Base-by-base conservation (phyloP, 192 early-diverging fungal genomes). In the Coemansia sp. region DNA sequence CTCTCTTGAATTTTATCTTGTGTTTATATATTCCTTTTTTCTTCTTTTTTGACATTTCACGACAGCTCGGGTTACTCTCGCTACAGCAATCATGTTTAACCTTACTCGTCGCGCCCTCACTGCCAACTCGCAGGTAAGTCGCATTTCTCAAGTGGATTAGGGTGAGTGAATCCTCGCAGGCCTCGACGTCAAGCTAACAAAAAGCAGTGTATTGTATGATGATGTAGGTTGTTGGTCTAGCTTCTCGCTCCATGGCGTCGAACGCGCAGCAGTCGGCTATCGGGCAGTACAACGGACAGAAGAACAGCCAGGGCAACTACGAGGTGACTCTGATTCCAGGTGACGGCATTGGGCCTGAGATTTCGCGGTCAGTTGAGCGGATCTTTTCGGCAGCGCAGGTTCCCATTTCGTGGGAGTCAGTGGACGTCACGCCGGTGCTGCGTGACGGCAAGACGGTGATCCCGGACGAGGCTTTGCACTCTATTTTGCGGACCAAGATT, bases 321-420 rank as follows among this genome's bases (percentile, higher is more conserved):
- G 84, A 80, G 59, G 96, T 98, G 63, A 97, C 96, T 60, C 83
- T 99, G 68, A 98, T 99, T 71, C 96, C 97, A 18, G 97, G 97
- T 66, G 97, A 98, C 82, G 97, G 97, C 66, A 99, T 99, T 68
- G 97, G 97, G 40, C 97, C 97, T 3, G 97, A 99, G 85, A 99
- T 99, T 68, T 95, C 96, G 44, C 80, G 87, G 64, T 94, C 94
- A 18, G 97, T 99, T 46, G 90, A 94, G 86, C 82, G 90, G 44
- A 97, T 99, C 80, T 99, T 95, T 79, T 80, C 87, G 69, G 97
- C 95, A 20, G 94, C 95, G 72, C 90, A 91, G 76, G 91, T 95
- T 36, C 97, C 97, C 22, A 95, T 99, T 61, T 93, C 93, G 68
- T 99, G 97, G 97, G 97, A 99, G 85, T 86, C 89, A 47, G 96